Evolutionary conservation across 2,329 filamentous ascomycete species (phyloP).

Genomic region (Phaeoacremonium minimum): DNA sequence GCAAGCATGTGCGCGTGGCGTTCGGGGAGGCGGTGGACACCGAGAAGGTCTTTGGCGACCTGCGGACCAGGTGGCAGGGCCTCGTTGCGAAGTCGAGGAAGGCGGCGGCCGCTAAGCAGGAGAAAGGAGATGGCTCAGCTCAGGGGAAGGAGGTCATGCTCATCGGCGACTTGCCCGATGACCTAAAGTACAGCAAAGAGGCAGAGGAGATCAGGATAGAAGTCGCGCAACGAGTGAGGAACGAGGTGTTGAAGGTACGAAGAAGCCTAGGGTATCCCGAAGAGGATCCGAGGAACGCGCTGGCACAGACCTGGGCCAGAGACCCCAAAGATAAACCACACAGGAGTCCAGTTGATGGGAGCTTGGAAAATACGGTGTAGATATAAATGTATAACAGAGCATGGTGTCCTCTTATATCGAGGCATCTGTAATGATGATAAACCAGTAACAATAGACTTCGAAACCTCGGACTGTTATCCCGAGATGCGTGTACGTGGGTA

Average conservation of each 20-base stretch:
- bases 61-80: constrained; percentile 69
- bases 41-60: constrained; percentile 71
- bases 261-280: constrained; percentile 69
- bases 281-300: constrained; percentile 70
- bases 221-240: constrained; percentile 71
- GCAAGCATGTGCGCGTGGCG: constrained; percentile 65
- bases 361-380: constrained; percentile 33
- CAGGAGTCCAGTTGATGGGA: constrained; percentile 50
- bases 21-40: constrained; percentile 77
- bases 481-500: too few relatives aligned
- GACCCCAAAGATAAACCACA: constrained; percentile 44
- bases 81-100: constrained; percentile 54
- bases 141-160: constrained; percentile 4
- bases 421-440: too few relatives aligned
- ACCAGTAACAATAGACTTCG: too few relatives aligned
- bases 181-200: constrained; percentile 66
- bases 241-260: constrained; percentile 76
- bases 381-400: too few relatives aligned
- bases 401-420: too few relatives aligned
- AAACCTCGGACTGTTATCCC: too few relatives aligned
- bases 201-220: constrained; percentile 74
- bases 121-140: not conserved
- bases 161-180: constrained; percentile 59
- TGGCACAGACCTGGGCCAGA: constrained; percentile 76
- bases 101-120: constrained; percentile 26